Base-by-base conservation (phyloP, 2,329 filamentous ascomycete species). In the Pochonia chlamydosporia region DNA sequence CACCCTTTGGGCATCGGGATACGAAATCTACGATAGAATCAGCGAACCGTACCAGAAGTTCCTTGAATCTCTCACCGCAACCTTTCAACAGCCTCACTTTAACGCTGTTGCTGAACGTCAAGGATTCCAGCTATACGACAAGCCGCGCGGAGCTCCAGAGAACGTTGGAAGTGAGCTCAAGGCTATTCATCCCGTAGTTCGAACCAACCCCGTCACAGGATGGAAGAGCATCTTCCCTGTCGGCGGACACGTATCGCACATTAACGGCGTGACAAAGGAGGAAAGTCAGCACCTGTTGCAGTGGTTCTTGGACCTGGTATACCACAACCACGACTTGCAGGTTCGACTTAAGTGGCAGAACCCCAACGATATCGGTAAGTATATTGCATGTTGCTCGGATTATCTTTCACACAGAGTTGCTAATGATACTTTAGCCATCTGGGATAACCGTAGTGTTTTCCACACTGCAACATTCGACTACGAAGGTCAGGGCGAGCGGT, bases 1-100 rank as follows among this genome's bases (percentile, higher is more conserved):
- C 60, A 85, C 83, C 0, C 72, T 86, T 5, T 86, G 82, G 81
- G 82, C 82, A 0, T 82, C 79, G 0, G 81, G 80, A 0, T 85
- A 85, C 57, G 81, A 85, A 54, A 63, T 84, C 11, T 86, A 84
- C 56, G 82, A 87, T 56, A 74, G 79, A 24, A 69, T 87, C 49
- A 81, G 76, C 4, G 65, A 68, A 3, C 67, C 76, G 0, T 76
- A 78, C 45, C 78, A 77, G 49, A 65, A 65, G 21, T 84, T 84
- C 60, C 69, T 84, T 24, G 80, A 85, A 46, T 61, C 63, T 0
- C 62, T 85, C 7, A 83, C 78, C 0, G 81, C 73, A 3, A 79
- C 75, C 1, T 75, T 73, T 51, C 71, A 70, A 0, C 69, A 75
- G 54, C 74, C 76, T 0, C 59, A 62, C 2, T 82, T 81, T 62